Conservation (phyloP, 345 rosid species). For the Microcos paniculata region DNA sequence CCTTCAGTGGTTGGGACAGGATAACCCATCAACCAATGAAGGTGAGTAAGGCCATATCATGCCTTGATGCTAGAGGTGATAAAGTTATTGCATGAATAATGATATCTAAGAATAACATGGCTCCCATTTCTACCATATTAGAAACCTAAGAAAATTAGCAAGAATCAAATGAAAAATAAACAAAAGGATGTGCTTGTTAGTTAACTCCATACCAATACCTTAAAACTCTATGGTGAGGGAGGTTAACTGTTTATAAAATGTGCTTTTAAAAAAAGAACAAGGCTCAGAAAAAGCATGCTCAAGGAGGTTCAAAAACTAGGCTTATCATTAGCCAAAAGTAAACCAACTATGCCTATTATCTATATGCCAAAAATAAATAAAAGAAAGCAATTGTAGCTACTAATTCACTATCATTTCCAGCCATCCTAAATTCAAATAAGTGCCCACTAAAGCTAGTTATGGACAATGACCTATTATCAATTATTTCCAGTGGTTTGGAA, state of each 20-base stretch:
- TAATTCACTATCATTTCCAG: slow-evolving; percentile 34
- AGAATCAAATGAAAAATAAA: slow-evolving; percentile 7
- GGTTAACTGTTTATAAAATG: not conserved
- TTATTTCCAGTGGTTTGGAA: slow-evolving; percentile 36
- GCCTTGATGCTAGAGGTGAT: slow-evolving; percentile 39
- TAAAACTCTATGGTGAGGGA: not conserved
- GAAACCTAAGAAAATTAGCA: slow-evolving; percentile 37
- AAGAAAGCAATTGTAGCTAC: slow-evolving; percentile 1
- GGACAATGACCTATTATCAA: slow-evolving; percentile 33
- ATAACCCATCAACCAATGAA: slow-evolving; percentile 46
- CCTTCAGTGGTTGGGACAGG: no score
- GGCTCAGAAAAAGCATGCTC: not conserved
- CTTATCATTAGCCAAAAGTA: not conserved
- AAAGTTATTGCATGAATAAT: slow-evolving; percentile 42
- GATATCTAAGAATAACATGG: slow-evolving; percentile 38
- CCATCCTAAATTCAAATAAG: slow-evolving; percentile 41
- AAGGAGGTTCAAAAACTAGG: not conserved
- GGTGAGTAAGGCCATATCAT: slow-evolving; percentile 64
- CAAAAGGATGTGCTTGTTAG: not conserved
- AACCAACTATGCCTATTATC: not conserved
- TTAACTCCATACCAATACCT: not conserved
- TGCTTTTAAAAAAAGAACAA: not conserved
- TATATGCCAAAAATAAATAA: not conserved
- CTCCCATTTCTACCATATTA: slow-evolving; percentile 41
- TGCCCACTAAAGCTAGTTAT: slow-evolving; percentile 38